A percentile compares a stretch with the other conserved stretches of the same genome.
Evolutionary conservation across 805 yeast genomes (phyloP).

Genomic region (Hagleromyces aurorensis): DNA sequence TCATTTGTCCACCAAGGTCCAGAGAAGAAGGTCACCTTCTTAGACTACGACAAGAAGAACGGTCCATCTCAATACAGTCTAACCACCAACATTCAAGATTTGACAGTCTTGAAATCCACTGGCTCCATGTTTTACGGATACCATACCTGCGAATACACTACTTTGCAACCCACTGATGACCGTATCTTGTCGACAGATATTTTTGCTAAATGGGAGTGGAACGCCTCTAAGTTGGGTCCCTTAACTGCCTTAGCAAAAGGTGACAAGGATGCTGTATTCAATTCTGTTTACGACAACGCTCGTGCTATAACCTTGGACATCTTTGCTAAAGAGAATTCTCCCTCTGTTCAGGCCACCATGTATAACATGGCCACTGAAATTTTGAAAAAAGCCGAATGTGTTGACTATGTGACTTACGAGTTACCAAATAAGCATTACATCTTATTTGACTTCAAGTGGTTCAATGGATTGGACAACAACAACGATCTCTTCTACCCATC

Average conservation of each 20-base stretch:
- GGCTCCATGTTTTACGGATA: constrained; percentile 89
- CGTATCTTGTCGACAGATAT: constrained; percentile 85
- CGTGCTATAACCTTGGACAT: constrained; percentile 61
- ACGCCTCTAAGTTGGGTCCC: constrained; percentile 40
- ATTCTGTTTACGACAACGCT: constrained; percentile 52
- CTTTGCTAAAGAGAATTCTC: constrained; percentile 80
- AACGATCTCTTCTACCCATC: constrained; percentile 83
- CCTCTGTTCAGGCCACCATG: constrained; percentile 97
- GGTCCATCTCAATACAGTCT: constrained; percentile 46
- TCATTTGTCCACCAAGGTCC: constrained; percentile 81
- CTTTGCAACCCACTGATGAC: constrained; percentile 74
- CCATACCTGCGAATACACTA: constrained; percentile 82
- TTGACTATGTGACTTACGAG: constrained; percentile 60
- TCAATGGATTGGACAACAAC: constrained; percentile 69
- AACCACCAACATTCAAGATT: constrained; percentile 64
- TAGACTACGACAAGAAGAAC: constrained; percentile 41
- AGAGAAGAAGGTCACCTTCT: constrained; percentile 58
- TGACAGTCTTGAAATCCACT: constrained; percentile 82
- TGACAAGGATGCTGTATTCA: constrained; percentile 60
- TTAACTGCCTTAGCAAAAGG: constrained; percentile 41
- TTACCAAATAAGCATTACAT: constrained; percentile 92
- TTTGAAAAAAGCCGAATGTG: constrained; percentile 45
- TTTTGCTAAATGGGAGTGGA: constrained; percentile 64
- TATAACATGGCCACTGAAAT: constrained; percentile 80
- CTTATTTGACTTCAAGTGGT: constrained; percentile 71